Evolutionary conservation across 2,329 filamentous ascomycete genomes (phyloP).

Genomic region (Verticillium dahliae): DNA sequence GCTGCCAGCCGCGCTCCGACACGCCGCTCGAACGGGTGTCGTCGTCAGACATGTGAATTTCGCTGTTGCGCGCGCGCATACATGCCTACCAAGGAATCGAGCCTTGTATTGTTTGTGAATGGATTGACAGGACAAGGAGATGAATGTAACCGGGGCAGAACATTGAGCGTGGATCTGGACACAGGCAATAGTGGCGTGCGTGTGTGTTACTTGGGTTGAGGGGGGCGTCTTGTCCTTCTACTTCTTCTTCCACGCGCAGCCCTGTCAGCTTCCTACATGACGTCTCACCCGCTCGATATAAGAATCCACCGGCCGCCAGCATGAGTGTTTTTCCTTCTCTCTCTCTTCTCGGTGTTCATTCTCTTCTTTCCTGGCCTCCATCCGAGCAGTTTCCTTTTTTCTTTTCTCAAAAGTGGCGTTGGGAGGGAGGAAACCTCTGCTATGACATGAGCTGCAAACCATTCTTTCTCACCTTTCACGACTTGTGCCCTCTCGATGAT

Average conservation of each 20-base stretch:
- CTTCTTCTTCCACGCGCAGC: too few relatives aligned
- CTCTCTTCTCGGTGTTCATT: neutral
- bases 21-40: slow-evolving; percentile 7
- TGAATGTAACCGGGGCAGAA: too few relatives aligned
- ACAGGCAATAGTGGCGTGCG: too few relatives aligned
- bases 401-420: neutral
- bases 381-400: neutral
- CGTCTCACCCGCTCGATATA: neutral
- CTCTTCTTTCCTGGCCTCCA: too few relatives aligned
- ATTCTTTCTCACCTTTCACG: neutral
- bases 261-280: too few relatives aligned
- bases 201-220: too few relatives aligned
- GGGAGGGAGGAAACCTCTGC: neutral
- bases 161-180: too few relatives aligned
- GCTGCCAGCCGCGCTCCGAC: slow-evolving; percentile 3
- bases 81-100: too few relatives aligned
- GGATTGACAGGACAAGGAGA: too few relatives aligned
- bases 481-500: neutral
- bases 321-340: slow-evolving; percentile 8
- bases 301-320: slow-evolving; percentile 4
- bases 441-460: neutral
- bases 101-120: too few relatives aligned
- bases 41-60: neutral
- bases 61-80: too few relatives aligned
- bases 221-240: too few relatives aligned